Conservation (phyloP, 768 basidiomycete genomes). For the Favolaschia claudopus region DNA sequence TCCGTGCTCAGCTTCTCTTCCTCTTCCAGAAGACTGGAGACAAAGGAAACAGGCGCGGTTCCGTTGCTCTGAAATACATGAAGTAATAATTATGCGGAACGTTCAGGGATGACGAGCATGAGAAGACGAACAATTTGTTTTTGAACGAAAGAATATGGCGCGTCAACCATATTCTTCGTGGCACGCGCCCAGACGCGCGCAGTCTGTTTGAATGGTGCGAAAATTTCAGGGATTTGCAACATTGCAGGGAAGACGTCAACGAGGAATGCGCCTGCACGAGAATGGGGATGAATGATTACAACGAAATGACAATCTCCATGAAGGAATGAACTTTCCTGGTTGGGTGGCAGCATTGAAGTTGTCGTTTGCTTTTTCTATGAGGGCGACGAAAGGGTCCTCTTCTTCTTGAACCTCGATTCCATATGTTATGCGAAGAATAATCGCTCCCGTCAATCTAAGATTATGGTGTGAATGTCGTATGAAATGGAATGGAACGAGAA, state of each 20-base stretch:
- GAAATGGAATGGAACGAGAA: not conserved
- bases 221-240: slow-evolving; percentile 59
- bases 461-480: slow-evolving; percentile 1
- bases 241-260: slow-evolving; percentile 54
- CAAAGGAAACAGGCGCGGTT: slow-evolving; percentile 50
- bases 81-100: not conserved
- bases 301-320: not conserved
- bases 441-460: slow-evolving; percentile 55
- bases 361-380: slow-evolving; percentile 59
- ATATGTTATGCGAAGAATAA: slow-evolving; percentile 62
- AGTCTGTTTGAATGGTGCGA: slow-evolving; percentile 57
- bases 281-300: not conserved
- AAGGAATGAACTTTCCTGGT: slow-evolving; percentile 49
- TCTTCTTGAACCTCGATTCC: slow-evolving; percentile 63
- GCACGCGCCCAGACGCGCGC: slow-evolving; percentile 51
- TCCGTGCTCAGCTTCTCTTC: slow-evolving; percentile 40
- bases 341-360: slow-evolving; percentile 59
- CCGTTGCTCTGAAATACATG: slow-evolving; percentile 44
- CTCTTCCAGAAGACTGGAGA: slow-evolving; percentile 49
- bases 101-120: not conserved
- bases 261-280: slow-evolving; percentile 40
- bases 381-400: slow-evolving; percentile 56
- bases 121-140: slow-evolving; percentile 51
- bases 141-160: slow-evolving; percentile 53
- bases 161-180: slow-evolving; percentile 47